A percentile compares a stretch with the other conserved stretches of the same genome.
Evolutionary conservation across 1,284 basidiomycete species (phyloP).

Genomic region (Ganoderma lingzhi): DNA sequence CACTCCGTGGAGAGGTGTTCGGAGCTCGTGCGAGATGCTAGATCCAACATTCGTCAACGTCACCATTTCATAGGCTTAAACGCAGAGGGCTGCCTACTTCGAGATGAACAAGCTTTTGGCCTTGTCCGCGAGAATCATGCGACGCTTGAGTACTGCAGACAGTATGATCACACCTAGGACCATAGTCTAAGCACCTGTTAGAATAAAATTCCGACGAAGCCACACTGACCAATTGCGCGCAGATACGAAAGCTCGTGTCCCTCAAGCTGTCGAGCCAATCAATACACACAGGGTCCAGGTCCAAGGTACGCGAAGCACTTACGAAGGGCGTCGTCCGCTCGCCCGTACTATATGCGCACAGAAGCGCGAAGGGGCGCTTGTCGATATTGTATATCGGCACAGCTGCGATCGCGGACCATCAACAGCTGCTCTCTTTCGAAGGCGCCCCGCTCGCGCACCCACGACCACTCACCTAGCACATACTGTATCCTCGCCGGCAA

Average conservation of each 20-base stretch:
- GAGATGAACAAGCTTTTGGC: conserved; percentile 91
- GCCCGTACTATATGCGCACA: conserved; percentile 90
- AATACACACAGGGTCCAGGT: conserved; percentile 8
- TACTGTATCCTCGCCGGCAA: conserved; percentile 85
- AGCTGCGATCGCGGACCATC: conserved; percentile 50
- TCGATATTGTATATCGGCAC: conserved; percentile 96
- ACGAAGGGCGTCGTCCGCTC: conserved; percentile 84
- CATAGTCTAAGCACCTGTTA: background rate
- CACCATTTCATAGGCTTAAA: background rate
- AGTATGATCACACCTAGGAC: conserved; percentile 87
- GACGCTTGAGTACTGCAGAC: conserved; percentile 90
- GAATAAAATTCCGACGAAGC: conserved; percentile 5
- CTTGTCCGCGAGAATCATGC: conserved; percentile 96
- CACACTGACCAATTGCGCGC: conserved; percentile 75
- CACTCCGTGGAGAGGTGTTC: conserved; percentile 90
- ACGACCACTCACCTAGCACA: conserved; percentile 71
- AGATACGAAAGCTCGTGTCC: conserved; percentile 94
- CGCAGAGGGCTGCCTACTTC: conserved; percentile 61
- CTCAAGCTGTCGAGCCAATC: conserved; percentile 65
- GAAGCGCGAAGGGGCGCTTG: conserved; percentile 90
- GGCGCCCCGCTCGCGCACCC: background rate
- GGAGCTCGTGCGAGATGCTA: conserved; percentile 94
- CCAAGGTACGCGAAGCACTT: conserved; percentile 41
- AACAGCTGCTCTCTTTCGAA: background rate
- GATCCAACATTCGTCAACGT: conserved; percentile 20